Conservation (phyloP, 2,329 filamentous ascomycete species). For the Aureobasidium sp. region DNA sequence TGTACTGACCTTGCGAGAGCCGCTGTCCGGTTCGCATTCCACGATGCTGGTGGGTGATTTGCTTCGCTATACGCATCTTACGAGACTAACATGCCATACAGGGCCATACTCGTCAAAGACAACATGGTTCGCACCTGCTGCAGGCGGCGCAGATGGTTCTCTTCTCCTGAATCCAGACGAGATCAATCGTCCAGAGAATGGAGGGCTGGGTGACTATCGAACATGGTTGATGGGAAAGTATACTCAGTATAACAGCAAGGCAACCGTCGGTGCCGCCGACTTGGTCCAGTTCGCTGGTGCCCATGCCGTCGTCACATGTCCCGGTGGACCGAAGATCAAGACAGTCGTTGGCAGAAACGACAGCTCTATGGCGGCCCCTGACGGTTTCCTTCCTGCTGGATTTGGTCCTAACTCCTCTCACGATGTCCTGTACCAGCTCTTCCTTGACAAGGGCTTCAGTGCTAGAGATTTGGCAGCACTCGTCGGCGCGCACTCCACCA, state of each 20-base stretch:
- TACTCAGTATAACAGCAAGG: constrained; percentile 12
- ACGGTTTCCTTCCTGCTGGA: constrained; percentile 40
- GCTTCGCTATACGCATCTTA: not conserved
- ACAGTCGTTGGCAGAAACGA: constrained; percentile 47
- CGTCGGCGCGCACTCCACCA: constrained; percentile 47
- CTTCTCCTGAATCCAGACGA: constrained; percentile 33
- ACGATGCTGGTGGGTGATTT: constrained; percentile 20
- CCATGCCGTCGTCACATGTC: constrained; percentile 43
- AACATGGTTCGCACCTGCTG: constrained; percentile 22
- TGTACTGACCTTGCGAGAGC: constrained; percentile 29
- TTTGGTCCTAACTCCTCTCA: constrained; percentile 30
- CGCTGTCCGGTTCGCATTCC: constrained; percentile 30
- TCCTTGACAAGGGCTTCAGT: constrained; percentile 45
- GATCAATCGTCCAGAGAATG: constrained; percentile 33
- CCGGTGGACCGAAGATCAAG: constrained; percentile 45
- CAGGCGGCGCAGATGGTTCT: constrained; percentile 36
- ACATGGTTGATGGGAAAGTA: constrained; percentile 35
- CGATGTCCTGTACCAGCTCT: constrained; percentile 40
- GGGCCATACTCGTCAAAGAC: constrained; percentile 20
- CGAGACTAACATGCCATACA: not conserved
- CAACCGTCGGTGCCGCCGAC: constrained; percentile 44
- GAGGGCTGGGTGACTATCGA: constrained; percentile 40
- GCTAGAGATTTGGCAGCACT: constrained; percentile 47
- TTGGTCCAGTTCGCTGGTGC: constrained; percentile 45
- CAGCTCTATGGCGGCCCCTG: constrained; percentile 33